Base-by-base conservation (phyloP, 495 filamentous ascomycete species). In the Talaromyces wortmannii region DNA sequence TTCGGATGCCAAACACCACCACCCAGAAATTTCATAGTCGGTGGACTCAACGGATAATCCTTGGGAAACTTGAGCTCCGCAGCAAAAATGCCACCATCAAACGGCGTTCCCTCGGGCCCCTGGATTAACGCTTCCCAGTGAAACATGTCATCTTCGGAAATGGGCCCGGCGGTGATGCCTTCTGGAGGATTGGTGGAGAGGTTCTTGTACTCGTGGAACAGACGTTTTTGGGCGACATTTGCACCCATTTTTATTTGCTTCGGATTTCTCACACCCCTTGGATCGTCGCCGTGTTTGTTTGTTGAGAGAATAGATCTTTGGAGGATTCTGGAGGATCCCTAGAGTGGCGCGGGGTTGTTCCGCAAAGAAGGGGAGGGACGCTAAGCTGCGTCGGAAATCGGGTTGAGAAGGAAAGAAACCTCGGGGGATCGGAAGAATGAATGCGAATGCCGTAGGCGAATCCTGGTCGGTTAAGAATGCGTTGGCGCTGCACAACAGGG, bases 81-180 rank as follows among this genome's bases (percentile, higher is more conserved):
- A 32, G 91, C 89, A 69, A 97, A 99, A 17, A 97, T 76, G 43
- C 94, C 94, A 55, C 91, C 86, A 69, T 97, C 95, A 64, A 96
- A 99, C 3, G 94, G 94, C 2, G 95, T 99, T 53, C 85, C 94
- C 54, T 92, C 90, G 7, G 95, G 94, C 0, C 94, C 94, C 72
- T 95, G 87, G 61, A 99, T 97, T 54, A 97, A 74, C 3, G 91
- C 92, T 76, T 99, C 94, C 94, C 94, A 99, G 68, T 89, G 77
- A 64, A 95, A 90, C 65, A 97, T 86, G 76, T 99, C 90, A 71
- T 96, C 92, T 77, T 99, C 94, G 55, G 82, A 85, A 54, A 96
- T 81, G 16, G 94, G 94, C 43, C 94, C 95, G 13, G 95, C 94
- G 57, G 88, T 95, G 72, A 99, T 97, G 59, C 94, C 95, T 48